Evolutionary conservation across 2,329 filamentous ascomycete genomes (phyloP).

Genomic region (Sphaerostilbella broomeana): DNA sequence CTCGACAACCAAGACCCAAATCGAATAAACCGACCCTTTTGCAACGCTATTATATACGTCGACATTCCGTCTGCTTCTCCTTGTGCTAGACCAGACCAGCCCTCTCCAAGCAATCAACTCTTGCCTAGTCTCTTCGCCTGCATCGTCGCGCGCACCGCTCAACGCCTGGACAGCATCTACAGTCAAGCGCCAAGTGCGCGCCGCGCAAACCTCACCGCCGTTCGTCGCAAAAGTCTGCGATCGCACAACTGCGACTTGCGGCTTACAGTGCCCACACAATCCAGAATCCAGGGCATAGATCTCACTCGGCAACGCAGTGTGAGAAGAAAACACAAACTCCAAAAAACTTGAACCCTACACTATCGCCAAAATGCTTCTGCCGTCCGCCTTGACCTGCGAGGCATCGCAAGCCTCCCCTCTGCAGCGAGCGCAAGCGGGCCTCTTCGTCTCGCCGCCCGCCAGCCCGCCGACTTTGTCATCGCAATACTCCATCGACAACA

Average conservation of each 20-base stretch:
- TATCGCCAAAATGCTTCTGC: conserved; percentile 50
- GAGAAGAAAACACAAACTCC: too few relatives aligned
- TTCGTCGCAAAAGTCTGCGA: background rate
- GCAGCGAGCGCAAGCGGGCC: conserved; percentile 30
- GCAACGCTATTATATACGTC: too few relatives aligned
- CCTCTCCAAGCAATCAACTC: too few relatives aligned
- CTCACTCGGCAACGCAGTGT: too few relatives aligned
- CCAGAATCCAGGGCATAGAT: too few relatives aligned
- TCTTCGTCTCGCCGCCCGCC: conserved; percentile 54
- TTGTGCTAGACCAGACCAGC: too few relatives aligned
- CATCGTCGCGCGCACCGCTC: too few relatives aligned
- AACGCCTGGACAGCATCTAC: too few relatives aligned
- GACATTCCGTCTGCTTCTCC: too few relatives aligned
- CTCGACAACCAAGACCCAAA: too few relatives aligned
- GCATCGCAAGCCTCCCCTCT: conserved; percentile 35
- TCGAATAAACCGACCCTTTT: background rate
- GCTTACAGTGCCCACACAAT: too few relatives aligned
- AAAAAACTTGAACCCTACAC: conserved; percentile 6
- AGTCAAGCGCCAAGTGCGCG: background rate
- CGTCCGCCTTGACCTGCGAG: conserved; percentile 54
- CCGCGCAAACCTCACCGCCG: background rate
- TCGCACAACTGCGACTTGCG: background rate
- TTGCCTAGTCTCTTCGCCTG: too few relatives aligned
- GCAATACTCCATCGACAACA: conserved; percentile 43
- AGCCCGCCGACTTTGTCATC: conserved; percentile 44